phyloP scores from a whole-genome alignment of 2,329 filamentous ascomycete genomes.

The Coniella lustricola region DNA sequence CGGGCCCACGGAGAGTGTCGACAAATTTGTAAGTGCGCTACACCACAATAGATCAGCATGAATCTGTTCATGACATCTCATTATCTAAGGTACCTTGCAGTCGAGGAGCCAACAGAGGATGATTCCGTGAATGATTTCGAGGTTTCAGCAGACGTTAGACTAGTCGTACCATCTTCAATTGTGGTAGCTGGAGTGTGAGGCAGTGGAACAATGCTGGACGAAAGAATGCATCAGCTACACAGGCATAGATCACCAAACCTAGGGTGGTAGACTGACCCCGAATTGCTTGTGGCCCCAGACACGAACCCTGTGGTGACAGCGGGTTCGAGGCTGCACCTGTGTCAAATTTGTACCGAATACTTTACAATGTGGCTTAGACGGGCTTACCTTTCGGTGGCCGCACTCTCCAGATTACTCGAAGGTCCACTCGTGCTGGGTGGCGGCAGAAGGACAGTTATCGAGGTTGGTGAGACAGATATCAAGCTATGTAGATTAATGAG shows the following conservation, averaged over 20 bases:
- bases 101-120: constrained; percentile 1
- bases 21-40: not conserved
- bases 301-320: constrained; percentile 5
- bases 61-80: no score
- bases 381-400: constrained; percentile 10
- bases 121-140: not conserved
- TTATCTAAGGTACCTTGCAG: constrained; percentile 7
- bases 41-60: not conserved
- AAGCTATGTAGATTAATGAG: constrained; percentile 2
- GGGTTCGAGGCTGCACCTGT: constrained; percentile 14
- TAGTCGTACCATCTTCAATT: not conserved
- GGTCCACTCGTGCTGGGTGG: not conserved
- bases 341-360: constrained; percentile 17
- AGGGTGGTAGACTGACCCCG: constrained; percentile 1
- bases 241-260: no score
- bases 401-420: not conserved
- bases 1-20: no score
- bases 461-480: not conserved
- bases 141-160: not conserved
- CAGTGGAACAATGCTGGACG: not conserved
- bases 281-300: not conserved
- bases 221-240: not conserved
- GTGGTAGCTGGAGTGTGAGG: not conserved
- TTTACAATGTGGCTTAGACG: not conserved
- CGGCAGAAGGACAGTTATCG: not conserved